Percentiles rank a stretch among this genome's conserved stretches.
Evolutionary conservation across 352 stramenopile species (phyloP).

Genomic region (Hyaloperonospora arabidopsidis): DNA sequence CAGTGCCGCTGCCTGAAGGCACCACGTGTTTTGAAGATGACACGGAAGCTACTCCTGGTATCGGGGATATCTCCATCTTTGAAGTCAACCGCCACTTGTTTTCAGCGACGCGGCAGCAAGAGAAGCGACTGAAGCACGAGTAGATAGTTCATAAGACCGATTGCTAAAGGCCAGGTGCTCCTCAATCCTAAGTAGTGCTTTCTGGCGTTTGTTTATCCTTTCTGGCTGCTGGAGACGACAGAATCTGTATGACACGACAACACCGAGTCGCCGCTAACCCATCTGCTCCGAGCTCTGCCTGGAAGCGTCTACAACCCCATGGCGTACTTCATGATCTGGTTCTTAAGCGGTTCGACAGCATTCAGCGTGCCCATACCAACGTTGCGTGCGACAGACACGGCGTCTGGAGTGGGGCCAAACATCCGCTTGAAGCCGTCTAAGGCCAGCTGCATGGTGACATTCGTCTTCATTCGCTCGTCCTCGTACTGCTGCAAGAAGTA

Average conservation of each 20-base stretch:
- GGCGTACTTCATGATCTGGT: constrained; percentile 85
- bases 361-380: constrained; percentile 84
- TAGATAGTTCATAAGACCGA: constrained; percentile 10
- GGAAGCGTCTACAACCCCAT: constrained; percentile 63
- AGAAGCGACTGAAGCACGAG: constrained; percentile 21
- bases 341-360: constrained; percentile 81
- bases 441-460: constrained; percentile 74
- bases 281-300: constrained; percentile 13
- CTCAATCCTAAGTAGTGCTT: neutral
- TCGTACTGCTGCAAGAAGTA: constrained; percentile 84
- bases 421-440: constrained; percentile 88
- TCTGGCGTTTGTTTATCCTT: constrained; percentile 15
- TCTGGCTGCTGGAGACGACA: constrained; percentile 12
- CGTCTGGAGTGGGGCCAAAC: constrained; percentile 67
- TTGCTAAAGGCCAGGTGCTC: neutral
- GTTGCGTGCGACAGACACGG: constrained; percentile 68
- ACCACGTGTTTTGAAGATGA: constrained; percentile 37
- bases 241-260: constrained; percentile 9
- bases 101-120: constrained; percentile 3
- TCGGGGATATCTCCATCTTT: constrained; percentile 71
- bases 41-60: constrained; percentile 56
- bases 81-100: constrained; percentile 64
- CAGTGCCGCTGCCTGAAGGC: constrained; percentile 41
- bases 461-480: constrained; percentile 76
- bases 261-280: neutral